Base-by-base conservation (phyloP, 257 asterid genomes). In the Apocynum venetum region DNA sequence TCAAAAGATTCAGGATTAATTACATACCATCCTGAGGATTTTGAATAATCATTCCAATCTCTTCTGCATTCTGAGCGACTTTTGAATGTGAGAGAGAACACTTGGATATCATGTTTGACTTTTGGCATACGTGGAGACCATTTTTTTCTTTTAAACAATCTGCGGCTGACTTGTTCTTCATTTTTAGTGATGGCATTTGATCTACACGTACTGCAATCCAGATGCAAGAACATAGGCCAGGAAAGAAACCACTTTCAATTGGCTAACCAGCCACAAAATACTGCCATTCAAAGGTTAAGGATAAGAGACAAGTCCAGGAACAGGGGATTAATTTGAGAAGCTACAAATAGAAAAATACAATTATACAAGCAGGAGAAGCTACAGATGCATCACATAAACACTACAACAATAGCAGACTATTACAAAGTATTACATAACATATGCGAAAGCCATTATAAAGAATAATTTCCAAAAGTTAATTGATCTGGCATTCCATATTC, bases 151-250 rank as follows among this genome's bases (percentile, higher is more conserved):
- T 87, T 15, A 82, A 61, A 87, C 90, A 87, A 78, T 86, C 88
- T 38, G 84, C 57, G 76, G 85, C 78, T 73, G 91, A 85, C 84
- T 88, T 89, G 82, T 92, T 83, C 86, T 92, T 94, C 97, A 94
- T 91, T 83, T 82, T 92, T 78, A 94, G 74, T 60, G 96, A 92
- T 91, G 98, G 97, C 97, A 94, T 94, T 89, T 89, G 90, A 86
- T 80, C 86, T 77, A 85, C 75, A 80, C 55, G 46, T 74, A 82
- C 80, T 80, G 63, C 85, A 57, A 81, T 89, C 76, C 79, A 59
- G 89, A 83, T 60, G 51, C 41, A 46, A 82, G 77, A 83, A 82
- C 89, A 87, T 88, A 81, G 57, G 85, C 57, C 11, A 76, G 82
- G 75, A 85, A 82, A 79, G 72, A 77, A 81, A 76, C 79, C 87